These are phyloP conservation scores for Sclerospora graminicola DNA, from an alignment of 352 stramenopile genomes.

Conservation along the genomic window DNA sequence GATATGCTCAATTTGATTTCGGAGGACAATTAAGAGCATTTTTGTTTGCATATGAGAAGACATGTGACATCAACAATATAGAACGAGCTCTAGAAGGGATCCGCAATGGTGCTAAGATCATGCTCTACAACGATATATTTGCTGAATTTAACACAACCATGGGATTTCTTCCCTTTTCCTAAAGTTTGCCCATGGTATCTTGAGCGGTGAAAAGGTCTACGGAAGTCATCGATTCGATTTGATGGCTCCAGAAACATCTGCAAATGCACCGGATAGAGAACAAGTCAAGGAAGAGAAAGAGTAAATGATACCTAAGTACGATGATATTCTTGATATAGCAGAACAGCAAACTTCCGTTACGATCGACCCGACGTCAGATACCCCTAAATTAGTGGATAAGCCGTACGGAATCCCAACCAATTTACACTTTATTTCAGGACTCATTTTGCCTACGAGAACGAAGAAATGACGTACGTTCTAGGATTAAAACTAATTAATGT, in stretches of 20 bases:
- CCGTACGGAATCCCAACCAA: slow-evolving; percentile 87
- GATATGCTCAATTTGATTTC: slow-evolving; percentile 84
- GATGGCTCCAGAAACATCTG: too few species aligned
- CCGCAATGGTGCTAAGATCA: slow-evolving; percentile 77
- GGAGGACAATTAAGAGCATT: slow-evolving; percentile 73
- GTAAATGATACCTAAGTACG: slow-evolving; percentile 8
- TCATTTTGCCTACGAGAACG: slow-evolving; percentile 91
- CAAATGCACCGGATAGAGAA: neutral
- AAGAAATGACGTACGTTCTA: slow-evolving; percentile 84
- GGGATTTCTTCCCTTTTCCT: slow-evolving; percentile 71
- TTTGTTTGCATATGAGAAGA: slow-evolving; percentile 77
- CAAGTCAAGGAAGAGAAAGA: slow-evolving; percentile 3
- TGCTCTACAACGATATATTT: slow-evolving; percentile 74
- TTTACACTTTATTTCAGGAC: slow-evolving; percentile 87
- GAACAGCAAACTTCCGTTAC: neutral
- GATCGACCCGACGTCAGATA: slow-evolving; percentile 6
- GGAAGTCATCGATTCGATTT: too few species aligned
- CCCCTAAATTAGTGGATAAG: slow-evolving; percentile 15
- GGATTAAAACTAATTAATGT: slow-evolving; percentile 95
- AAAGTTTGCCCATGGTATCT: slow-evolving; percentile 72
- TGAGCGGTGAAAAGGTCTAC: slow-evolving; percentile 80
- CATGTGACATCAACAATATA: slow-evolving; percentile 77
- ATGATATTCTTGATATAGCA: slow-evolving; percentile 21
- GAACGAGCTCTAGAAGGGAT: slow-evolving; percentile 70
- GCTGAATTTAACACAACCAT: slow-evolving; percentile 82